Evolutionary conservation across 371 early-diverging fungal genomes (phyloP), one percentile per base, ranked within the genome.

Genomic region (Rhizopus stolonifer): DNA sequence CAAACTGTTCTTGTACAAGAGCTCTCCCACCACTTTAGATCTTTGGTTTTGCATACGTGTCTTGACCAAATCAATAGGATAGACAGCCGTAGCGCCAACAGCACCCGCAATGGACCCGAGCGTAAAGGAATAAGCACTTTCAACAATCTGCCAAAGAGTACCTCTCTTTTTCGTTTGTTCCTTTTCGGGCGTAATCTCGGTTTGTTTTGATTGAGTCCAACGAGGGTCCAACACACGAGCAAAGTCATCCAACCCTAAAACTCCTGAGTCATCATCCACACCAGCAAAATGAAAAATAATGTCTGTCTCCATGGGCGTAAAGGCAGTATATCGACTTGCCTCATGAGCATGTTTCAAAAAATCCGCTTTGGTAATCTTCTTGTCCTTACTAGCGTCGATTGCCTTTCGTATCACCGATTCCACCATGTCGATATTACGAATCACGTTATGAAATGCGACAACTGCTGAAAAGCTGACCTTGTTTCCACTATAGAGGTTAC

Each of bases 31-130:
- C 3, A 94, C 89, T 40, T 85, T 86, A 32, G 90, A 86, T 24
- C 98, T 86, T 65, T 98, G 97, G 72, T 98, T 98, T 68, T 98
- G 98, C 96, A 98, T 94, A 46, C 98, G 85, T 0, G 98, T 98
- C 73, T 98, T 98, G 55, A 98, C 97, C 53, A 98, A 72, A 77
- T 98, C 98, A 48, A 98, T 95, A 14, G 98, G 98, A 65, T 98
- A 98, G 21, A 98, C 95, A 49, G 88, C 89, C 2, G 94, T 91
- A 4, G 97, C 97, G 51, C 97, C 98, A 18, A 97, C 87, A 15
- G 95, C 95, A 67, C 98, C 98, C 54, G 93, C 95, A 65, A 97
- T 81, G 1, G 95, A 86, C 22, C 95, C 98, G 15, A 95, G 74
- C 13, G 82, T 58, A 67, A 98, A 97, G 39, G 85, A 82, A 61